These are phyloP conservation scores for Mitragyna speciosa DNA, from an alignment of 257 asterid species.

Conservation along the genomic window DNA sequence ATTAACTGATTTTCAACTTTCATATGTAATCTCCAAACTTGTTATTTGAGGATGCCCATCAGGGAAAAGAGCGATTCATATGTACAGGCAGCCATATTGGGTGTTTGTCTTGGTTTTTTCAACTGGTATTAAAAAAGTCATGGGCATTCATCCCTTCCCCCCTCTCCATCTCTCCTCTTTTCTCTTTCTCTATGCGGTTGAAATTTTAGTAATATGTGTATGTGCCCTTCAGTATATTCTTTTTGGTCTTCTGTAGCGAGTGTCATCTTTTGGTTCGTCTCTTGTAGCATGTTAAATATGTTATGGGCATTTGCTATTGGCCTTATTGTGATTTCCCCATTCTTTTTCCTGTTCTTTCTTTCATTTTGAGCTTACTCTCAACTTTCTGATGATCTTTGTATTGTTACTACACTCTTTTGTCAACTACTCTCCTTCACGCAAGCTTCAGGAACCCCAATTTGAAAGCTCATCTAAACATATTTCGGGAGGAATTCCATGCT, in stretches of 20 bases:
- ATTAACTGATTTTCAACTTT: slow-evolving; percentile 19
- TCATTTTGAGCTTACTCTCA: not conserved
- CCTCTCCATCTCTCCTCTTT: not conserved
- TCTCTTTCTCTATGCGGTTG: not conserved
- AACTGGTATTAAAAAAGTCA: slow-evolving; percentile 35
- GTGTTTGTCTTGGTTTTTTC: slow-evolving; percentile 66
- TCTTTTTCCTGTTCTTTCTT: slow-evolving; percentile 9
- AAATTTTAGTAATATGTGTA: not conserved
- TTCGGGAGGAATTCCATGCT: slow-evolving; percentile 93
- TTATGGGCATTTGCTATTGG: slow-evolving; percentile 66
- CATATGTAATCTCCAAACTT: slow-evolving; percentile 57
- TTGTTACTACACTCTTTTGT: slow-evolving; percentile 24
- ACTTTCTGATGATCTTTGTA: slow-evolving; percentile 4
- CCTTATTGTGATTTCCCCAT: slow-evolving; percentile 50
- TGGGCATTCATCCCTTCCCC: too few relatives aligned
- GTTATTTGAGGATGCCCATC: slow-evolving; percentile 98
- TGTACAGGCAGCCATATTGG: slow-evolving; percentile 96
- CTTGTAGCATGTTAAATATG: slow-evolving; percentile 69
- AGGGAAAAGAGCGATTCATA: slow-evolving; percentile 66
- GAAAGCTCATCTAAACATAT: slow-evolving; percentile 94
- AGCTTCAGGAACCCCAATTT: slow-evolving; percentile 92
- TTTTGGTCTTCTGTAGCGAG: slow-evolving; percentile 53
- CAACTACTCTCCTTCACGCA: slow-evolving; percentile 81
- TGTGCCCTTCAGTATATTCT: not conserved
- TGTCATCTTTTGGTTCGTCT: slow-evolving; percentile 74